Evolutionary conservation across 345 rosid species (phyloP), one percentile per base, ranked within the genome.

Genomic region (Kernera saxatilis): DNA sequence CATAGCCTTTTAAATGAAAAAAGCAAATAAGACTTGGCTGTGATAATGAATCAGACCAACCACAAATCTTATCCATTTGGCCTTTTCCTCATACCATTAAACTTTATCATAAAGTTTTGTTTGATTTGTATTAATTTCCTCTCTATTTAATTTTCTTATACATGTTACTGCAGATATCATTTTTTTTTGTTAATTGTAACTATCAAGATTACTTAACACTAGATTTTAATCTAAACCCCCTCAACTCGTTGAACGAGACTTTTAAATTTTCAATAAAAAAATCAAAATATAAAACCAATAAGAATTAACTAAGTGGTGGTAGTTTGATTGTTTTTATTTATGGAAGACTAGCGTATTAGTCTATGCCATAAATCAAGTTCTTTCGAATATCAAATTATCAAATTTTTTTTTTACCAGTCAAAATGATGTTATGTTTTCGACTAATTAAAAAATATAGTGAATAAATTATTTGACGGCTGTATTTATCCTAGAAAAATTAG

Each of bases 11-110:
- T 61, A 52, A 52, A 44, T 43, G 64, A 13, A 36, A 69, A 51
- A 69, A 69, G 70, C 64, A 69, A 69, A 75, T 23, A 52, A 43
- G 70, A 21, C 70, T 68, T 53, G 61, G 43, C 51, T 74, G 73
- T 61, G 64, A 75, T 60, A 17, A 75, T 53, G 43, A 62, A 62
- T 53, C 18, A 15, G 22, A 61, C 69, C 74, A 75, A 75, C 74
- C 70, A 61, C 74, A 63, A 11, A 29, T 52, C 79, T 75, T 75
- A 75, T 75, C 79, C 75, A 69, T 75, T 75, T 75, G 74, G 65
- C 65, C 64, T 54, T 54, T 69, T 45, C 70, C 59, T 52, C 59
- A 3, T 52, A 52, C 27, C 58, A 46, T n/a, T 69, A 5, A 43
- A 61, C 69, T 51, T 74, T 75, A 65, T 59, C 45, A 30, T 74